Percentiles rank a stretch among this genome's conserved stretches.
These are phyloP conservation scores for Sequoiadendron giganteum DNA, from an alignment of 75 land plant genomes.

Conservation along the genomic window DNA sequence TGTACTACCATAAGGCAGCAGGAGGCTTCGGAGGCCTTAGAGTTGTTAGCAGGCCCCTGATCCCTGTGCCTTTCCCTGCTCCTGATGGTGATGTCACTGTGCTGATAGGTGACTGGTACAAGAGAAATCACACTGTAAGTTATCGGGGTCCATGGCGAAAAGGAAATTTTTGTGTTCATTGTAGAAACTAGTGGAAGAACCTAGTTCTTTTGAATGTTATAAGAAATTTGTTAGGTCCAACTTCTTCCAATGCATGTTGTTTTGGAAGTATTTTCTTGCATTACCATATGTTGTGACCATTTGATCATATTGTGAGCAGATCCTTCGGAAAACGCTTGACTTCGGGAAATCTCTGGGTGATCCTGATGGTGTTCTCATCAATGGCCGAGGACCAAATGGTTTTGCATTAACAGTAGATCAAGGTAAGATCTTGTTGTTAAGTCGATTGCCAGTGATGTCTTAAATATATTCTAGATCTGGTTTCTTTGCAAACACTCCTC, in stretches of 20 bases:
- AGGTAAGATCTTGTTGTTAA: conserved; percentile 22
- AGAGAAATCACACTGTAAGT: conserved; percentile 56
- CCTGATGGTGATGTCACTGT: conserved; percentile 69
- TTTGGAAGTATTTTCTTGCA: not conserved
- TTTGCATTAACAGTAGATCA: conserved; percentile 23
- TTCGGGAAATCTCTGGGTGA: conserved; percentile 26
- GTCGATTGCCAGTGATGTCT: not conserved
- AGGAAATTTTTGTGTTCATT: not conserved
- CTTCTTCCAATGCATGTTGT: not conserved
- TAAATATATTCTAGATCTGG: not conserved
- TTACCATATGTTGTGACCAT: not conserved
- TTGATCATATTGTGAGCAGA: not conserved
- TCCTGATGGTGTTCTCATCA: conserved; percentile 47
- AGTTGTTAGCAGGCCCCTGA: conserved; percentile 55
- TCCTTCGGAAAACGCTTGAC: conserved; percentile 19
- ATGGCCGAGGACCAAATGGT: conserved; percentile 28
- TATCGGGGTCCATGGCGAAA: not conserved
- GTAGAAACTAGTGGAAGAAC: too few relatives aligned
- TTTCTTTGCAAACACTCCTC: not conserved
- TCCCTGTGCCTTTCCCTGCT: conserved; percentile 73
- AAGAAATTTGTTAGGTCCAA: not conserved
- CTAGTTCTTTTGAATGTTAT: not conserved
- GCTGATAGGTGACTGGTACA: conserved; percentile 90
- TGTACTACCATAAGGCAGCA: conserved; percentile 67
- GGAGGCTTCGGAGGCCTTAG: conserved; percentile 82